A percentile compares a stretch with the other conserved stretches of the same genome.
Evolutionary conservation across 2,329 filamentous ascomycete species (phyloP).

Genomic region (Hortaea werneckii): DNA sequence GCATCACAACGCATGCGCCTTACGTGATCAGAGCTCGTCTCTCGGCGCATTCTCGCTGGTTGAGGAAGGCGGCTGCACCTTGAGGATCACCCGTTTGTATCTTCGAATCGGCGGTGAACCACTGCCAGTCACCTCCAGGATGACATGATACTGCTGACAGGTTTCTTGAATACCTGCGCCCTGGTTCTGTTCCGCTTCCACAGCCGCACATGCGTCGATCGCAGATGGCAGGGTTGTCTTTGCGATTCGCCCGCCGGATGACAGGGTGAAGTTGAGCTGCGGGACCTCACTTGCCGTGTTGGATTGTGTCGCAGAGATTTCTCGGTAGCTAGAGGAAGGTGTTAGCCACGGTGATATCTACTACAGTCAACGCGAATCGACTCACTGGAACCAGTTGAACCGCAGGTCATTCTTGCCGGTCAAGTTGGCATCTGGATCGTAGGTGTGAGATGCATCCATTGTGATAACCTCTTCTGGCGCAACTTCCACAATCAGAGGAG

Average conservation of each 20-base stretch:
- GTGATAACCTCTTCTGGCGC: slow-evolving; percentile 30
- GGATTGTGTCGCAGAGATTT: slow-evolving; percentile 36
- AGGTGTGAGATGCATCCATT: slow-evolving; percentile 38
- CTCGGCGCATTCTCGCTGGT: slow-evolving; percentile 1
- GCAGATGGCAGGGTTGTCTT: slow-evolving; percentile 16
- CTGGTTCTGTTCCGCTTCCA: slow-evolving; percentile 17
- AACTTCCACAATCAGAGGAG: slow-evolving; percentile 29
- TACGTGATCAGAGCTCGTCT: slow-evolving; percentile 7
- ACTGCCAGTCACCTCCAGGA: slow-evolving; percentile 40
- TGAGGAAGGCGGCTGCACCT: slow-evolving; percentile 5
- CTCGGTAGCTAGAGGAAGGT: slow-evolving; percentile 25
- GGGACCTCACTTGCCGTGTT: slow-evolving; percentile 31
- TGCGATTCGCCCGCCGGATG: slow-evolving; percentile 23
- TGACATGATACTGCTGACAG: slow-evolving; percentile 40
- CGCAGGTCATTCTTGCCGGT: slow-evolving; percentile 21
- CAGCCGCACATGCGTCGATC: slow-evolving; percentile 32
- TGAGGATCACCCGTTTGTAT: slow-evolving; percentile 37
- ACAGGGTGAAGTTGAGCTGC: slow-evolving; percentile 26
- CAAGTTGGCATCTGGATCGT: slow-evolving; percentile 37
- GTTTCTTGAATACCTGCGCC: slow-evolving; percentile 25
- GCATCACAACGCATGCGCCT: too few relatives aligned
- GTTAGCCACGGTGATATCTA: too few relatives aligned
- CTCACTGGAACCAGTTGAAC: slow-evolving; percentile 40
- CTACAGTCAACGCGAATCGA: too few relatives aligned
- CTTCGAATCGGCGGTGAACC: slow-evolving; percentile 36